These are phyloP conservation scores for Chalaropsis ovoidea DNA, from an alignment of 2,329 filamentous ascomycete genomes.

Conservation along the genomic window DNA sequence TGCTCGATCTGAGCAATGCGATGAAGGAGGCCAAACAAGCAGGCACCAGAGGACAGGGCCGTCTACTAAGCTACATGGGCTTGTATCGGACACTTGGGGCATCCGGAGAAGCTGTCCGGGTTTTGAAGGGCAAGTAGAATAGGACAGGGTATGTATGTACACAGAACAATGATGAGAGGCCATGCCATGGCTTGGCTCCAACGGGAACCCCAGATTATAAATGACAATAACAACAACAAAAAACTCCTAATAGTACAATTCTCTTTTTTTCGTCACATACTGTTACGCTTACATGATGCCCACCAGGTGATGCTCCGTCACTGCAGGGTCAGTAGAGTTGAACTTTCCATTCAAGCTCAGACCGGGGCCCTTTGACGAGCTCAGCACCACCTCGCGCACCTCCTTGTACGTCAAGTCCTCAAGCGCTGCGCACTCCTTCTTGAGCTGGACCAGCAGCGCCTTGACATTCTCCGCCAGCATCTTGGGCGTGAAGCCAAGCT, in stretches of 20 bases:
- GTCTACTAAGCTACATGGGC: slow-evolving; percentile 43
- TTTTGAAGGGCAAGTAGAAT: slow-evolving; percentile 32
- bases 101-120: slow-evolving; percentile 43
- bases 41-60: slow-evolving; percentile 36
- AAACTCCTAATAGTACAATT: slow-evolving; percentile 14
- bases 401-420: slow-evolving; percentile 43
- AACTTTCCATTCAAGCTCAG: slow-evolving; percentile 78
- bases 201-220: slow-evolving; percentile 17
- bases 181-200: slow-evolving; percentile 5
- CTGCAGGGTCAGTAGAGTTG: slow-evolving; percentile 48
- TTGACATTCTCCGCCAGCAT: slow-evolving; percentile 78
- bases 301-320: slow-evolving; percentile 45
- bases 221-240: slow-evolving; percentile 2
- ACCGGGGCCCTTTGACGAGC: slow-evolving; percentile 76
- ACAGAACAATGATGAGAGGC: neutral
- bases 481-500: slow-evolving; percentile 78
- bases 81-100: slow-evolving; percentile 46
- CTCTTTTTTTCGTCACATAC: slow-evolving; percentile 16
- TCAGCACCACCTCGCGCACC: slow-evolving; percentile 59
- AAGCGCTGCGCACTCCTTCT: slow-evolving; percentile 65
- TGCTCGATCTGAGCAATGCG: slow-evolving; percentile 47
- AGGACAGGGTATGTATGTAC: neutral
- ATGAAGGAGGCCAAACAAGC: slow-evolving; percentile 38
- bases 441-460: slow-evolving; percentile 63
- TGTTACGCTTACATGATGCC: slow-evolving; percentile 42